Evolutionary conservation across 2,329 filamentous ascomycete species (phyloP), one percentile per base, ranked within the genome.

Genomic region (Fusarium mundagurra): DNA sequence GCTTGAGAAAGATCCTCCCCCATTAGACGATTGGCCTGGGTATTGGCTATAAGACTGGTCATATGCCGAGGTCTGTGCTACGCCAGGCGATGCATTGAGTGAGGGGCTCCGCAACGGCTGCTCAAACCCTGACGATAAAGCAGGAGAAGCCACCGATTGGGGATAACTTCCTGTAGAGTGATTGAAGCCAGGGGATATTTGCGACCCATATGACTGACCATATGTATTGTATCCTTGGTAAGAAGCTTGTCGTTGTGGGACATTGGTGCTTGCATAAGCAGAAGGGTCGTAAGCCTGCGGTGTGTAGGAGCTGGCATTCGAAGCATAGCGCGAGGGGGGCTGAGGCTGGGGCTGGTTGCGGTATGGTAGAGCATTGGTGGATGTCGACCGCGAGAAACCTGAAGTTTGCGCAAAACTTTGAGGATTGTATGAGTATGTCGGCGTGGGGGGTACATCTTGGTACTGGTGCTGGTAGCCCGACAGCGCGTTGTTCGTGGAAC

Each of bases 371-470:
- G 83, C 83, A n/a, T 85, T 85, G 31, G 86, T 86, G 24, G 88
- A 89, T 67, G 88, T 88, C 39, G 88, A 85, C 62, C 88, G 85
- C 63, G 77, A 76, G 58, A 80, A 82, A 58, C 66, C 69, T 13
- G 77, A 75, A 9, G 80, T 72, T 66, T 77, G 81, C 66, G 84
- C 85, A 80, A 90, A 96, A 43, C 87, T 85, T 80, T 92, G 89
- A 4, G 94, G 93, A 79, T 95, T 96, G 82, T 95, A 96, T 48
- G 88, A 82, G 55, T 85, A 84, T 33, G 84, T 83, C 22, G 86
- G 83, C 13, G 86, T 85, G 29, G 86, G 81, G 72, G 87, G 83
- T 69, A 85, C 77, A 65, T 84, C 81, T 72, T 87, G 84, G 76
- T 87, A 87, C 71, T 87, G 84, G 71, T 88, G 85, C 70, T 88